These are phyloP conservation scores for Citrus trifoliata DNA, from an alignment of 345 rosid genomes.

Conservation along the genomic window DNA sequence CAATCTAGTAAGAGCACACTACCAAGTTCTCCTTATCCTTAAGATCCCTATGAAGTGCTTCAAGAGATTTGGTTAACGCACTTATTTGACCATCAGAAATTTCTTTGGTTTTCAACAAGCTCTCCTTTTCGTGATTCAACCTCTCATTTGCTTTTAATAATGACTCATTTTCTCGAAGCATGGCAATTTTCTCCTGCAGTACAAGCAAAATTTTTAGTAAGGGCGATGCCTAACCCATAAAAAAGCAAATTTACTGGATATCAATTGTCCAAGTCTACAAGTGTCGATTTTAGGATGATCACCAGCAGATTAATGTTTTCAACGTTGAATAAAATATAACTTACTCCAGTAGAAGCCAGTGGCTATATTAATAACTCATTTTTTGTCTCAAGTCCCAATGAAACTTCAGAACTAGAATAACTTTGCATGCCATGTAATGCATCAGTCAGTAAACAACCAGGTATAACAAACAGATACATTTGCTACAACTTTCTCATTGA, in stretches of 20 bases:
- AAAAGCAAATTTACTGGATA: neutral
- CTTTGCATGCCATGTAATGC: neutral
- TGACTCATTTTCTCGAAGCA: conserved; percentile 73
- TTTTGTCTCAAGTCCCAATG: neutral
- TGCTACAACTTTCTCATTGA: neutral
- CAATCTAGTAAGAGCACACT: conserved; percentile 19
- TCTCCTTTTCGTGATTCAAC: conserved; percentile 55
- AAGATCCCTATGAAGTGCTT: conserved; percentile 74
- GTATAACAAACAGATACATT: neutral
- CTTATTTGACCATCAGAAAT: conserved; percentile 63
- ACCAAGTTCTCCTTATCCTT: conserved; percentile 89
- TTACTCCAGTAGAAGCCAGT: neutral
- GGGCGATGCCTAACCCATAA: neutral
- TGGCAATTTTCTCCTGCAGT: conserved; percentile 86
- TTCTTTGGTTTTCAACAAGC: conserved; percentile 58
- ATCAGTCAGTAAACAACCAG: neutral
- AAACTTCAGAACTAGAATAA: neutral
- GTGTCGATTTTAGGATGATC: neutral
- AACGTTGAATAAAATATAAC: no score
- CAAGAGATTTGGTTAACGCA: conserved; percentile 65
- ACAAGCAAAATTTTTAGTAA: conserved; percentile 6
- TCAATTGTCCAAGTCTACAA: neutral
- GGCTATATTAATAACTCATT: neutral
- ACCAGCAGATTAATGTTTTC: neutral
- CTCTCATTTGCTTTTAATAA: conserved; percentile 54